A percentile compares a stretch with the other conserved stretches of the same genome.
phyloP scores from a whole-genome alignment of 2,329 filamentous ascomycete species.

The Xylariales sp. region DNA sequence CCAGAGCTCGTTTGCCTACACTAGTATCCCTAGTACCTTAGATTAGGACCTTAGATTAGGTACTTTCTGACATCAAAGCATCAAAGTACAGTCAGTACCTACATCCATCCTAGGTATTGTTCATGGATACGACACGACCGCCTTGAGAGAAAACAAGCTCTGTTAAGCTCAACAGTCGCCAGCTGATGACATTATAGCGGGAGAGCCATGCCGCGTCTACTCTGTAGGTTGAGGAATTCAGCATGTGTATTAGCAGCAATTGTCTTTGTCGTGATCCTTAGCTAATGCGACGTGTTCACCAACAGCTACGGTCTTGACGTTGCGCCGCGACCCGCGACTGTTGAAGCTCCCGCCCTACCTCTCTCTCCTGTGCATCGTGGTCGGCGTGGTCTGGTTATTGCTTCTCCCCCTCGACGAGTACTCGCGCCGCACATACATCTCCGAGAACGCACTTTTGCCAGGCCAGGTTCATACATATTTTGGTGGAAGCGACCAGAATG shows the following conservation, averaged over 20 bases:
- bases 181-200: conserved; percentile 27
- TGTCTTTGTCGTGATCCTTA: background rate
- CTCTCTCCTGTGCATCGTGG: conserved; percentile 83
- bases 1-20: background rate
- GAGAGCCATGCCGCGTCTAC: conserved; percentile 63
- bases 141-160: conserved; percentile 30
- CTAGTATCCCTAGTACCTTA: no score
- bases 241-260: background rate
- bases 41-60: conserved; percentile 3
- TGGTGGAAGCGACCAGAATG: conserved; percentile 92
- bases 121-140: conserved; percentile 31
- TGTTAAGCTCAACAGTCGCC: conserved; percentile 29
- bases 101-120: conserved; percentile 2
- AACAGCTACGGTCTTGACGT: conserved; percentile 70
- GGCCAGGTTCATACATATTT: conserved; percentile 99
- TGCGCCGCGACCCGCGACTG: conserved; percentile 84
- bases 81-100: background rate
- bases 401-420: conserved; percentile 91
- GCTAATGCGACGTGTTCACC: conserved; percentile 39
- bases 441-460: conserved; percentile 94
- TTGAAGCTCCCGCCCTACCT: conserved; percentile 88
- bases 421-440: conserved; percentile 93
- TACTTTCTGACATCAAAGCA: background rate
- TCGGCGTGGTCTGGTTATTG: conserved; percentile 90
- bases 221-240: conserved; percentile 56